A percentile compares a stretch with the other conserved stretches of the same genome.
Conservation (phyloP, 495 filamentous ascomycete species). For the Neurospora pannonica region DNA sequence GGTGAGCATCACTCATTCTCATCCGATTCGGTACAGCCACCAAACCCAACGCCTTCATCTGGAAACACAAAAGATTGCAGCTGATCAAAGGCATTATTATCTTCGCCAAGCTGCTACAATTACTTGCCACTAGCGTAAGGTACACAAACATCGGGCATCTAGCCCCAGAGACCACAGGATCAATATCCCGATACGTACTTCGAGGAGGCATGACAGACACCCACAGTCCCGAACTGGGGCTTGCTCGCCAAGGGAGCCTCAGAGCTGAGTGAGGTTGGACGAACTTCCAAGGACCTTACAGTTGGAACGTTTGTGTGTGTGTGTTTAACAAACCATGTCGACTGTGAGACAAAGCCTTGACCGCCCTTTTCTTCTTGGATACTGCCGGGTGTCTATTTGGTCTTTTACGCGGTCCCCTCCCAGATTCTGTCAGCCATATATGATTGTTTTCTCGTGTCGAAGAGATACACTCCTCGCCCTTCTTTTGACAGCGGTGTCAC, state of each 20-base stretch:
- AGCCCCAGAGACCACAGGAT: neutral
- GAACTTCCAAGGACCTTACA: neutral
- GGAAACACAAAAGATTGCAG: neutral
- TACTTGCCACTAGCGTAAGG: neutral
- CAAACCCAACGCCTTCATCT: neutral
- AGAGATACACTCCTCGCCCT: neutral
- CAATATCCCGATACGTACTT: neutral
- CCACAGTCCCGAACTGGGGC: neutral
- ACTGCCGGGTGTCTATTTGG: neutral
- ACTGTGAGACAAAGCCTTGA: neutral
- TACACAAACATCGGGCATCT: neutral
- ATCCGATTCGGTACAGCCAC: neutral
- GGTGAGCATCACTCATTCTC: neutral
- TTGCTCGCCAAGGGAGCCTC: neutral
- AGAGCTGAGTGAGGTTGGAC: neutral
- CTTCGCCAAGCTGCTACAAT: neutral
- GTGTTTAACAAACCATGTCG: neutral
- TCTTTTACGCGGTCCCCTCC: neutral
- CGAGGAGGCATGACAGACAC: neutral
- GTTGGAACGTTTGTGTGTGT: neutral
- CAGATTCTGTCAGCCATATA: neutral
- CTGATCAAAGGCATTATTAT: neutral
- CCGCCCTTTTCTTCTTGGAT: neutral
- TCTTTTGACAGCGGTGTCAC: neutral
- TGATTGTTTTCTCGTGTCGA: neutral